Percentiles rank a stretch among this genome's conserved stretches.
Evolutionary conservation across 140 eudicot genomes (phyloP).

Genomic region (Bidens hawaiensis): DNA sequence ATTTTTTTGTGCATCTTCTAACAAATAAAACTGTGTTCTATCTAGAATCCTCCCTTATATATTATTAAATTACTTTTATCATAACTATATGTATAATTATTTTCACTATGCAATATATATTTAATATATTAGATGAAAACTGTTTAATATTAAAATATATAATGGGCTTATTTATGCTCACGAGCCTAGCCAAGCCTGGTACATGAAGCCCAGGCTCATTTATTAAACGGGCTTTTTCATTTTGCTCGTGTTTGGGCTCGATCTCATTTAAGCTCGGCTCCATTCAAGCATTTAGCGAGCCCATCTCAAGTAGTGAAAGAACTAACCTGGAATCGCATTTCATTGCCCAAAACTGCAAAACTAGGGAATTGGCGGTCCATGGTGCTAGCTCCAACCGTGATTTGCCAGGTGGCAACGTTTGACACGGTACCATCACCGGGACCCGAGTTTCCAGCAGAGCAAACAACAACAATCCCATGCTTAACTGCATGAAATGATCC

Average conservation of each 20-base stretch:
- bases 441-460: conserved; percentile 94
- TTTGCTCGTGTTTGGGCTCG: neutral
- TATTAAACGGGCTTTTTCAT: neutral
- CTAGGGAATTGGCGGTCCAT: conserved; percentile 70
- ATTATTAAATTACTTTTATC: too few relatives aligned
- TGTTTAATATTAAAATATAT: too few relatives aligned
- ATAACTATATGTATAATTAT: too few relatives aligned
- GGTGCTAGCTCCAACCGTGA: conserved; percentile 92
- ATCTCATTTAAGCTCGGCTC: neutral
- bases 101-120: too few relatives aligned
- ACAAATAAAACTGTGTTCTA: too few relatives aligned
- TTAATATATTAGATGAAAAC: too few relatives aligned
- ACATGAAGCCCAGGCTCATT: neutral
- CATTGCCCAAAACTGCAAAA: conserved; percentile 50
- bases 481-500: conserved; percentile 89
- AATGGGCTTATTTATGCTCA: neutral
- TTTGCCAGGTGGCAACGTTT: conserved; percentile 78
- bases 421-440: conserved; percentile 62
- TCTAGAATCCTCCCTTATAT: too few relatives aligned
- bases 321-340: conserved; percentile 50
- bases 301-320: neutral
- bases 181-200: neutral
- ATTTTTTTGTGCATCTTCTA: too few relatives aligned
- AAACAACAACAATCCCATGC: conserved; percentile 68
- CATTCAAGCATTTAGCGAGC: too few relatives aligned